Base-by-base conservation (phyloP, 2,329 filamentous ascomycete species). In the Ophiocordyceps camponoti-rufipedis region DNA sequence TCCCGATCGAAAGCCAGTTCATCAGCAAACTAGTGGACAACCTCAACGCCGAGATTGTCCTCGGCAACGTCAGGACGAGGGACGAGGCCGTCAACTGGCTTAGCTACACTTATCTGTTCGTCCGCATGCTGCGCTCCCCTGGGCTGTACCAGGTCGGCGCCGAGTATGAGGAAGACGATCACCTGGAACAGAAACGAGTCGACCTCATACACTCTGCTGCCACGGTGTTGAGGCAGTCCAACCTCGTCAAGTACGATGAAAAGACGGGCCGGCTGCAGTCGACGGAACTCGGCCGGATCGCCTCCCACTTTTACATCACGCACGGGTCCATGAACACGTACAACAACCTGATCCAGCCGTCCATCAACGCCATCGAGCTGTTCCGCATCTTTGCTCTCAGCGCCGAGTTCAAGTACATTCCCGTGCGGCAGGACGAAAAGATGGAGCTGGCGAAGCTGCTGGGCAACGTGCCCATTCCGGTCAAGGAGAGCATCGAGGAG, bases 71-170 rank as follows among this genome's bases (percentile, higher is more conserved):
- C 28, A 80, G 89, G 46, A 88, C 72, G 49, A 79, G 93, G 48
- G 89, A 98, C 53, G 91, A 98, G 58, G 91, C 84, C 53, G 91
- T 98, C n/a, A 88, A 98, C 58, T 98, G 91, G 91, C 75, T 98
- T 32, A 89, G 91, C 12, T 98, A 98, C 62, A 95, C 89, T 0
- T 98, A 98, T 61, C 77, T 98, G 16, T 98, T 94, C 57, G 86
- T 98, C 46, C 84, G 91, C 44, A 98, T 98, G 91, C 74, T 98
- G 50, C 81, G 91, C 29, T 95, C 89, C 2, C 91, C 91, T 33
- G 89, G 86, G 0, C 68, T 98, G 12, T 98, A 98, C 60, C 89
- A 91, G 57, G 91, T 98, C 44, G 91, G 91, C 5, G 80, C 88
- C 11, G 93, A 98, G 55, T 98, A 96, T 54, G 87, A 94, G 55